These are phyloP conservation scores for Annulohypoxylon nitens DNA, from an alignment of 495 filamentous ascomycete species.

Conservation along the genomic window DNA sequence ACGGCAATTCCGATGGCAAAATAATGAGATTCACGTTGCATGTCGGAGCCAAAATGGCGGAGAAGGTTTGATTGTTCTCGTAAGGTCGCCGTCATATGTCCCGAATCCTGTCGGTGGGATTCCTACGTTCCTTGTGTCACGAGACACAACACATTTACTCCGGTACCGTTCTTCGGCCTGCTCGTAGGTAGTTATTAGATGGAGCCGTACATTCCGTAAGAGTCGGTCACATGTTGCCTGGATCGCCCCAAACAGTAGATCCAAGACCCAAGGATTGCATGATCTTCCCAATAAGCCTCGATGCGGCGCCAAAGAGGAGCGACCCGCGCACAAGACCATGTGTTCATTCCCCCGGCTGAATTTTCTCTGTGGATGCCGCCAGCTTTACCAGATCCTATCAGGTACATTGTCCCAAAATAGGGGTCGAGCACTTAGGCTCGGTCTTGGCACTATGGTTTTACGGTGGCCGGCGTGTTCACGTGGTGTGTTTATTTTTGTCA, in stretches of 20 bases:
- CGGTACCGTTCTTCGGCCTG: conserved; percentile 43
- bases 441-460: conserved; percentile 37
- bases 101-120: conserved; percentile 40
- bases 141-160: conserved; percentile 43
- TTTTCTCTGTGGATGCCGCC: conserved; percentile 15
- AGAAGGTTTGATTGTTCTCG: conserved; percentile 31
- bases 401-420: conserved; percentile 38
- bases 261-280: conserved; percentile 35
- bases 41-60: conserved; percentile 33
- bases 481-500: conserved; percentile 42
- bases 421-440: conserved; percentile 22
- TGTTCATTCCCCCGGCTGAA: conserved; percentile 30
- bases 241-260: conserved; percentile 37
- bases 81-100: conserved; percentile 40
- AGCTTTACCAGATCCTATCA: conserved; percentile 20
- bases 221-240: conserved; percentile 41
- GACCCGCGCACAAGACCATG: conserved; percentile 29
- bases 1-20: conserved; percentile 13
- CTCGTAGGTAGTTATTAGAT: conserved; percentile 22
- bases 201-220: conserved; percentile 36
- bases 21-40: conserved; percentile 28
- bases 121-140: conserved; percentile 42
- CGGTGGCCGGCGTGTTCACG: conserved; percentile 39
- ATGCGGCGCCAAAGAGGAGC: conserved; percentile 40
- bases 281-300: conserved; percentile 39